Conservation (phyloP, 257 asterid species). For the Mentha longifolia region DNA sequence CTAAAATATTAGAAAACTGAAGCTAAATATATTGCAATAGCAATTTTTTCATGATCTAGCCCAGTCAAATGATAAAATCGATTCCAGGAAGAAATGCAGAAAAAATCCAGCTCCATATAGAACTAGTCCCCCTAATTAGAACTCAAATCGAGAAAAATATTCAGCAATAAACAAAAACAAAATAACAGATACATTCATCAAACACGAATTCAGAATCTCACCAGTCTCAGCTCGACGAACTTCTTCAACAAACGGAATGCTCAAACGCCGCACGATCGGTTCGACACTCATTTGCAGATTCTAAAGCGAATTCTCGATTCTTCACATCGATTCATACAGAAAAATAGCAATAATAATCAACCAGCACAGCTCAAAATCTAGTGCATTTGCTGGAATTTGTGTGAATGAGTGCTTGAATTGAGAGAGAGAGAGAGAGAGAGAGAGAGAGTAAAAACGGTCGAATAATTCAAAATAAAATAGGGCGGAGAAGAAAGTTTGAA, state of each 20-base stretch:
- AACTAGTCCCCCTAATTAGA: constrained; percentile 20
- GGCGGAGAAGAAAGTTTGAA: constrained; percentile 37
- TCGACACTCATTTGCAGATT: constrained; percentile 40
- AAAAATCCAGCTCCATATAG: neutral
- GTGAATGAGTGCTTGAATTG: constrained; percentile 28
- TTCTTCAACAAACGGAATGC: constrained; percentile 26
- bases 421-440: constrained; percentile 21
- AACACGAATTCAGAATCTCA: constrained; percentile 24
- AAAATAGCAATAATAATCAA: constrained; percentile 10
- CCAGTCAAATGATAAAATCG: neutral
- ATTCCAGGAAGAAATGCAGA: neutral
- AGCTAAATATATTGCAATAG: constrained; percentile 12
- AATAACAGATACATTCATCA: neutral
- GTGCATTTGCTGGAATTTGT: constrained; percentile 4
- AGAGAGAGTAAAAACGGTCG: constrained; percentile 43
- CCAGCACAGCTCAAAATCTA: constrained; percentile 15
- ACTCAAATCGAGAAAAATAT: neutral
- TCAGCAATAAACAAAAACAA: neutral
- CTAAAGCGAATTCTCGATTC: neutral
- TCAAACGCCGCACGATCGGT: constrained; percentile 35
- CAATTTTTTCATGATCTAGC: neutral
- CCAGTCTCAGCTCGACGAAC: constrained; percentile 40
- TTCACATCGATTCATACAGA: neutral
- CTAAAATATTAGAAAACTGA: constrained; percentile 24
- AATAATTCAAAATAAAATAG: constrained; percentile 52